phyloP scores from a whole-genome alignment of 345 rosid species.

The Ceriops zippeliana region DNA sequence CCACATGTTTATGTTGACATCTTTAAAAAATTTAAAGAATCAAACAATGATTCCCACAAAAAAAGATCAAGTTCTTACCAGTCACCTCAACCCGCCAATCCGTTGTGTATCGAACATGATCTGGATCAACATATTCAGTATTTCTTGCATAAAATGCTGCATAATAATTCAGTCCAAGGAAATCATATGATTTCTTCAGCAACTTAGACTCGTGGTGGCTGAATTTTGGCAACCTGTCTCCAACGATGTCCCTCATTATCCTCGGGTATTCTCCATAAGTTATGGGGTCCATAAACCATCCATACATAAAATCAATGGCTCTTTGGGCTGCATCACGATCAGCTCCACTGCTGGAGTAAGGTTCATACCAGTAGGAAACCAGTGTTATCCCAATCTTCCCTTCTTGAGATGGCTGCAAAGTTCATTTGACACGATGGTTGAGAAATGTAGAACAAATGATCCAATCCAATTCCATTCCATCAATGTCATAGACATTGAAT shows the following conservation, averaged over 20 bases:
- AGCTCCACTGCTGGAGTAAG: background rate
- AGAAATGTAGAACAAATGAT: too few species aligned
- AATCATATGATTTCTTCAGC: slow-evolving; percentile 13
- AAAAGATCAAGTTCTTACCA: background rate
- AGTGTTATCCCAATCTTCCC: slow-evolving; percentile 13
- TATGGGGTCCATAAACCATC: slow-evolving; percentile 14
- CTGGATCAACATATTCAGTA: background rate
- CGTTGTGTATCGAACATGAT: background rate
- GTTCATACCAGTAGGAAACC: slow-evolving; percentile 2
- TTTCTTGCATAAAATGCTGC: slow-evolving; percentile 10
- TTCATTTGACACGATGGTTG: background rate
- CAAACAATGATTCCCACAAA: too few species aligned
- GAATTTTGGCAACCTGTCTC: slow-evolving; percentile 10
- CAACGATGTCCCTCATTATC: slow-evolving; percentile 6
- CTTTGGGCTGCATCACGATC: slow-evolving; percentile 4
- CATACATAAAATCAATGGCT: slow-evolving; percentile 16
- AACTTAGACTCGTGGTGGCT: background rate
- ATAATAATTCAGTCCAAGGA: slow-evolving; percentile 18
- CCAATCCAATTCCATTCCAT: background rate
- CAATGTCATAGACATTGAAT: background rate
- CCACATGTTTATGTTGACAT: background rate
- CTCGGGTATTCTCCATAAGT: slow-evolving; percentile 17
- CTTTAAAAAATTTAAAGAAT: background rate
- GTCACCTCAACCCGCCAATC: background rate
- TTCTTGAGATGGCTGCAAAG: slow-evolving; percentile 4